Base-by-base conservation (phyloP, 306 rosid genomes). In the Cyamopsis tetragonoloba region DNA sequence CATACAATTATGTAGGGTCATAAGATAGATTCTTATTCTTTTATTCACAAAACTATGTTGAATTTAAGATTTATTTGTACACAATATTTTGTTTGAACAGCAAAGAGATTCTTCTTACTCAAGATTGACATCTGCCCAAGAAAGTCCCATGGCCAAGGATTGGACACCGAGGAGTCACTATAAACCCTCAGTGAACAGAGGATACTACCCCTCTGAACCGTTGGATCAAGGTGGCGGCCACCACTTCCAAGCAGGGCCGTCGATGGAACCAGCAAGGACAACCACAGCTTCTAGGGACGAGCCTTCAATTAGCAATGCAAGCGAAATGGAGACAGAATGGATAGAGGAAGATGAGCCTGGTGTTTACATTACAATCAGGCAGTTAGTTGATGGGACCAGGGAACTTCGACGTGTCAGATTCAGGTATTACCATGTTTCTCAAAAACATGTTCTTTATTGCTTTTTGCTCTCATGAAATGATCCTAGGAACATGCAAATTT, bases 301-400 rank as follows among this genome's bases (percentile, higher is more conserved):
- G 31, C 89, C 92, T 84, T 92, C 98, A 13, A 59, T 87, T 44
- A 92, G 96, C 81, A 92, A 92, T 79, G 98, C 92, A 49, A 85
- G 96, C 54, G 98, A 87, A 56, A 70, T 92, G 70, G 96, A 92
- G 68, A 57, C 93, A 8, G 96, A 92, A 63, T 92, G 98, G 98
- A 86, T 92, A 5, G 98, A 87, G 62, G 79, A 92, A 81, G 96
- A 92, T 71, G 96, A 92, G 61, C 89, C 96, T 42, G 98, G 98
- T 1, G 96, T 92, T 2, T 89, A 84, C 77, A 89, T 92, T 44
- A 92, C 96, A 18, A 89, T 92, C 68, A 71, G 93, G 31, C 95
- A 89, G 80, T 83, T 83, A 41, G 82, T 87, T 4, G 96, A 87
- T 46, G 98, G 96, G 68, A 83, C 86, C 0, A 78, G 93, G 83